These are phyloP conservation scores for Diaporthe ampelina DNA, from an alignment of 2,329 filamentous ascomycete genomes.

Conservation along the genomic window DNA sequence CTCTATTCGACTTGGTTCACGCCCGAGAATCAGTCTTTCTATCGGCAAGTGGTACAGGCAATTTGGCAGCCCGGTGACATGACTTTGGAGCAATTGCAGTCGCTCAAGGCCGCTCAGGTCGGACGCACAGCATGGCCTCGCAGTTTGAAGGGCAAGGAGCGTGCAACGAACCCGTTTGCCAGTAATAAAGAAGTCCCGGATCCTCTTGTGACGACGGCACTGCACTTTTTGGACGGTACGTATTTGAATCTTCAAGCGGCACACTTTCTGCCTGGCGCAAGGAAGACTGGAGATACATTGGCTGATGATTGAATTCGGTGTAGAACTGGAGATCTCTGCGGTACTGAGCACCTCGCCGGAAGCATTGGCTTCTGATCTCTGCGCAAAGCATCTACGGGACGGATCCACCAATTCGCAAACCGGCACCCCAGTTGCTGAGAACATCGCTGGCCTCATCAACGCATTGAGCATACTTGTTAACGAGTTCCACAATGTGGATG, in stretches of 20 bases:
- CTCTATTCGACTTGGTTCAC: conserved; percentile 59
- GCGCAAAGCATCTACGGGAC: conserved; percentile 57
- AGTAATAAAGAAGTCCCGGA: conserved; percentile 48
- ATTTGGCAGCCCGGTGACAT: conserved; percentile 64
- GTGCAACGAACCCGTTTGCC: conserved; percentile 44
- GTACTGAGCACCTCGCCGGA: conserved; percentile 52
- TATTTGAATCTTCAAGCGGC: not conserved
- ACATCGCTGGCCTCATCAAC: conserved; percentile 53
- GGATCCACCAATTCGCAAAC: conserved; percentile 45
- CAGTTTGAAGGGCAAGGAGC: conserved; percentile 60
- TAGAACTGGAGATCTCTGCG: conserved; percentile 63
- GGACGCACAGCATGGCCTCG: conserved; percentile 43
- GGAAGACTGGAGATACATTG: not conserved
- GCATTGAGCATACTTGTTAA: conserved; percentile 55
- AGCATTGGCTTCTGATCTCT: conserved; percentile 58
- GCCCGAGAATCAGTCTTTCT: conserved; percentile 53
- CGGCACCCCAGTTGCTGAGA: conserved; percentile 52
- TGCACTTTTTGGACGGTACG: conserved; percentile 67
- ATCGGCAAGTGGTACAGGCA: conserved; percentile 58
- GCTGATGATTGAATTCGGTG: not conserved
- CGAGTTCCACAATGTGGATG: conserved; percentile 50
- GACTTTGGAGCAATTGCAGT: conserved; percentile 48
- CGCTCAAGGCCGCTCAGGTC: conserved; percentile 45
- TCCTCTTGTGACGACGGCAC: conserved; percentile 56
- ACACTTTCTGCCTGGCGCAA: not conserved